These are phyloP conservation scores for Fomes fomentarius DNA, from an alignment of 1,284 basidiomycete genomes.

Conservation along the genomic window DNA sequence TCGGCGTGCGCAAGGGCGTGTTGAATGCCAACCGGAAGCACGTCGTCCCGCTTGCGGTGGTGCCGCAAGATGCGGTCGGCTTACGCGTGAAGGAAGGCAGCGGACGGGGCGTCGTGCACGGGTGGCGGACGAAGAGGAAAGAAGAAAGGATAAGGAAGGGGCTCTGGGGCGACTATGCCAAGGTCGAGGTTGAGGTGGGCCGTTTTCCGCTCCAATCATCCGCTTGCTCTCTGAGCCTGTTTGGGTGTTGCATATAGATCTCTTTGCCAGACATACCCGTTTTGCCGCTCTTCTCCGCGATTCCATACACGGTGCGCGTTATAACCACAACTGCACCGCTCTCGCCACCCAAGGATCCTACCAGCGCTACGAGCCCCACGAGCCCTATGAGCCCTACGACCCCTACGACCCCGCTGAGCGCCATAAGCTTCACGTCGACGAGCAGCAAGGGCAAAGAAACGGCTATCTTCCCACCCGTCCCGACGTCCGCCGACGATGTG, in stretches of 20 bases:
- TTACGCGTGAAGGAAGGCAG: background rate
- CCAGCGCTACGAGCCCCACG: conserved; percentile 4
- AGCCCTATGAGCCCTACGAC: conserved; percentile 5
- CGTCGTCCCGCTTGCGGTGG: conserved; percentile 18
- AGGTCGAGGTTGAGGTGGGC: conserved; percentile 16
- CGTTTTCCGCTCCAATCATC: no score
- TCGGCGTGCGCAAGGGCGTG: conserved; percentile 22
- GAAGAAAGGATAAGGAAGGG: conserved; percentile 18
- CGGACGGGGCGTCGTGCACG: background rate
- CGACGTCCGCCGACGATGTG: no score
- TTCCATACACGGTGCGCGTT: conserved; percentile 12
- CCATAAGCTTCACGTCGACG: no score
- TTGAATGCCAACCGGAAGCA: conserved; percentile 20
- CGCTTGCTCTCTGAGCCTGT: no score
- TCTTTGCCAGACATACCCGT: conserved; percentile 10
- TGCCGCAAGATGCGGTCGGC: conserved; percentile 9
- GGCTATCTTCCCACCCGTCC: no score
- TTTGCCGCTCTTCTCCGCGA: conserved; percentile 7
- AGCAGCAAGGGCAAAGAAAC: no score
- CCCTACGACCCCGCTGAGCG: background rate
- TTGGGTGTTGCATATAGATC: no score
- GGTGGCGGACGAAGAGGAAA: conserved; percentile 1
- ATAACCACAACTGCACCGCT: conserved; percentile 10
- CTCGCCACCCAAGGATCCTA: background rate
- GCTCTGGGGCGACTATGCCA: conserved; percentile 16